A percentile compares a stretch with the other conserved stretches of the same genome.
Evolutionary conservation across 805 yeast species (phyloP).

Genomic region (Kluyveromyces lactis): DNA sequence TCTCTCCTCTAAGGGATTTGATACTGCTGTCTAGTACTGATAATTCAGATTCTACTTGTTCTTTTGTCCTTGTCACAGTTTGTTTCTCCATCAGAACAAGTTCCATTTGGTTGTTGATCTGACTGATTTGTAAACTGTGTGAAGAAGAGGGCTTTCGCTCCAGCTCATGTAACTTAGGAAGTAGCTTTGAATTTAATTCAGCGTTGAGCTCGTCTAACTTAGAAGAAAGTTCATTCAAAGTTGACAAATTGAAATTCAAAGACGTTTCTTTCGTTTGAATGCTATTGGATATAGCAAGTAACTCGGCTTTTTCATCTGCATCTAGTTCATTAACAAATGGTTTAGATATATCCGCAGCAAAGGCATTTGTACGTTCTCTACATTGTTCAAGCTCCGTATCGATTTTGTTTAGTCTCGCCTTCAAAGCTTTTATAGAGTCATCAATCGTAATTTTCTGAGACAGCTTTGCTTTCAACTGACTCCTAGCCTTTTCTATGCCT

Average conservation of each 20-base stretch:
- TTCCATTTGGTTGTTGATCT: slow-evolving; percentile 14
- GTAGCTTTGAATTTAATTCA: slow-evolving; percentile 49
- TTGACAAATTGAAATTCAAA: slow-evolving; percentile 28
- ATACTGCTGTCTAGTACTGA: slow-evolving; percentile 20
- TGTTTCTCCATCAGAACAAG: slow-evolving; percentile 26
- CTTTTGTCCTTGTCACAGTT: slow-evolving; percentile 22
- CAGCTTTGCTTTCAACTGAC: slow-evolving; percentile 34
- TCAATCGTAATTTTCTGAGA: slow-evolving; percentile 36
- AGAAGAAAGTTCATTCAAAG: slow-evolving; percentile 16
- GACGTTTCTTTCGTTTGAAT: slow-evolving; percentile 40
- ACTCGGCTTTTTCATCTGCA: slow-evolving; percentile 37
- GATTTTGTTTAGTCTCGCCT: slow-evolving; percentile 31
- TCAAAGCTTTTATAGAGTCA: slow-evolving; percentile 35
- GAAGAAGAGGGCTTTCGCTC: slow-evolving; percentile 14
- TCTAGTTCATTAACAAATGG: slow-evolving; percentile 48
- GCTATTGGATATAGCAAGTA: slow-evolving; percentile 34
- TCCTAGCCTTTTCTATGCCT: slow-evolving; percentile 36
- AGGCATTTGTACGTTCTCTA: slow-evolving; percentile 35
- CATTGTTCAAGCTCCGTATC: slow-evolving; percentile 29
- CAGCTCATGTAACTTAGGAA: slow-evolving; percentile 43
- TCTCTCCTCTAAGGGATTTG: slow-evolving; percentile 21
- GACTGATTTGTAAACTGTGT: slow-evolving; percentile 14
- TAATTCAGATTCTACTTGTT: slow-evolving; percentile 27
- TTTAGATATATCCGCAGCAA: slow-evolving; percentile 40
- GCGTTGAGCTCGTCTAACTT: slow-evolving; percentile 34